Base-by-base conservation (phyloP, 2,329 filamentous ascomycete species). In the Ceratocystis variospora region DNA sequence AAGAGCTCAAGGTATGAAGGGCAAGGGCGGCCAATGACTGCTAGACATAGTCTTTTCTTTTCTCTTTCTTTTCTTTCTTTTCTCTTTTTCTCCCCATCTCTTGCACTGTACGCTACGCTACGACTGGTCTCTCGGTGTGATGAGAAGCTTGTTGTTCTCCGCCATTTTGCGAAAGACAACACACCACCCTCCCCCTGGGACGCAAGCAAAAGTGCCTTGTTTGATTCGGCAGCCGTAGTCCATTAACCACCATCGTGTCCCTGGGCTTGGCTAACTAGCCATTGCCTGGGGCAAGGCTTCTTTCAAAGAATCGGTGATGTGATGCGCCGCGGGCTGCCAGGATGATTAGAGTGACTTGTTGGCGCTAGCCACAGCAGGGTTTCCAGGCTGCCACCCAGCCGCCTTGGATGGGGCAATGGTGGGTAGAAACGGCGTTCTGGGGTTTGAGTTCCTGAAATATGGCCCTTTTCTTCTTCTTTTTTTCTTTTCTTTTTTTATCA, bases 221-320 rank as follows among this genome's bases (percentile, higher is more conserved):
- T 41, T 41, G 88, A 92, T 72, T 89, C 94, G 74, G 92, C 88
- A 10, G 88, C 89, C 63, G 78, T 85, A 2, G 81, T 96, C 37
- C 37, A 68, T 87, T 94, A 31, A 85, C 90, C 70, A 88, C 85
- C 57, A 91, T 95, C 69, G 89, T 94, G 75, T 12, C 12, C 10
- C 37, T 41, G 12, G 83, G 85, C n/a, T 82, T 96, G 6, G 89
- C 95, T 61, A 81, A 82, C 65, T 84, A 22, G 22, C 22, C 22
- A 22, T 84, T 37, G 87, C 91, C 69, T 86, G 88, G 65, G 79
- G 81, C 63, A 83, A 88, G 70, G 82, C 83, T 37, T 77, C 80
- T 33, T 82, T 88, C 67, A 78, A 82, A 66, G 81, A 84, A 67
- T 86, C 95, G 68, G 83, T 82, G 68, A 83, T 82, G 31, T 66